Evolutionary conservation across 805 yeast species (phyloP).

Genomic region (Ogataea kodamae): DNA sequence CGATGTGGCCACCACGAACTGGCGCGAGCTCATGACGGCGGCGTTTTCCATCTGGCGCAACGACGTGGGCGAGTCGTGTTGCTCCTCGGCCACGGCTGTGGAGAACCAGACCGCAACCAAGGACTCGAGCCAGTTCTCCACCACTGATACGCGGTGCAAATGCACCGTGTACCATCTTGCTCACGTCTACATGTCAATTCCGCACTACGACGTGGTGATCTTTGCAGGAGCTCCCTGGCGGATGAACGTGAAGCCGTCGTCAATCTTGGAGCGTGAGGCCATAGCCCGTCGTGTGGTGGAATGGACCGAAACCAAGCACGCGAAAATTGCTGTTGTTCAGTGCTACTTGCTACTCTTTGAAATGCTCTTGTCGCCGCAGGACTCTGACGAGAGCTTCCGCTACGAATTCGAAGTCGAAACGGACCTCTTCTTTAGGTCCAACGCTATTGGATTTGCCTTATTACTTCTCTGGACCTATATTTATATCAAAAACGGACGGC

Average conservation of each 20-base stretch:
- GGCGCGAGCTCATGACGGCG: constrained; percentile 69
- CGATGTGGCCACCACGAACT: constrained; percentile 38
- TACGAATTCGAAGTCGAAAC: constrained; percentile 48
- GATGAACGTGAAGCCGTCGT: constrained; percentile 62
- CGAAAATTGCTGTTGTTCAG: constrained; percentile 54
- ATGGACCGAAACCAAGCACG: constrained; percentile 48
- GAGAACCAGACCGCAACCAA: constrained; percentile 27
- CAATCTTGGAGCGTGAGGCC: constrained; percentile 43
- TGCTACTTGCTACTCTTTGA: constrained; percentile 61
- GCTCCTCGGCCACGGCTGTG: constrained; percentile 33
- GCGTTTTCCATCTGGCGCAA: constrained; percentile 71
- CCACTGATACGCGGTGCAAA: constrained; percentile 50
- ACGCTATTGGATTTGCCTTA: constrained; percentile 40
- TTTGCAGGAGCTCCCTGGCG: constrained; percentile 81
- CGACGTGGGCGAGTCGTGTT: constrained; percentile 39
- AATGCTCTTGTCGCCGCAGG: constrained; percentile 55
- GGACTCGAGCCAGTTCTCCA: constrained; percentile 31
- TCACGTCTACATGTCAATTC: constrained; percentile 65
- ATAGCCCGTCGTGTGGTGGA: constrained; percentile 48
- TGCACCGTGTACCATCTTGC: constrained; percentile 70
- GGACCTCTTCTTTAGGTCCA: constrained; percentile 47
- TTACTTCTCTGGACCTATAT: constrained; percentile 52
- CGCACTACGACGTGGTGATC: constrained; percentile 75
- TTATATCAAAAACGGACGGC: constrained; percentile 47
- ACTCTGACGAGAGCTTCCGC: constrained; percentile 38